Evolutionary conservation across 345 rosid genomes (phyloP), one percentile per base, ranked within the genome.

Genomic region (Mercurialis annua): DNA sequence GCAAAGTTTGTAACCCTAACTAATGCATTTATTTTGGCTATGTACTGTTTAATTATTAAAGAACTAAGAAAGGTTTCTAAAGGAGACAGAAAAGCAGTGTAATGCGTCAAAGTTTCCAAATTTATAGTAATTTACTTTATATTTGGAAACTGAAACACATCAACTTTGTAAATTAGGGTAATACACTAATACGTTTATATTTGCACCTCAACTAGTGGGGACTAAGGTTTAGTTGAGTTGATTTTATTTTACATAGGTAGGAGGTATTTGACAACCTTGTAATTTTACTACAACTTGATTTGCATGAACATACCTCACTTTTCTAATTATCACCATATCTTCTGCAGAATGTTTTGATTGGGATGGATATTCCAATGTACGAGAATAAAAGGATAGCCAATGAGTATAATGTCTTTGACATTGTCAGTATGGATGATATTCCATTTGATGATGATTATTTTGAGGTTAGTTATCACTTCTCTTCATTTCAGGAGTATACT

Each of bases 301-400:
- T 60, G 36, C 42, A 33, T 55, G 63, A 54, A 23, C 34, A 40
- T 30, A 34, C 57, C 29, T 48, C 40, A 61, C 48, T 14, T 59
- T 27, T 64, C 31, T 59, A 11, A 48, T 64, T 48, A 21, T 29
- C n/a, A 47, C 72, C 38, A 26, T 54, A 47, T 65, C 63, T 46
- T 72, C 55, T 77, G 65, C 87, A 93, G 97, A 90, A 86, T 81
- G 94, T 78, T 61, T 80, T 83, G 74, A 81, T 93, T 52, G 98
- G 94, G 66, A 90, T 89, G 86, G 91, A 87, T 81, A 82, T 87
- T 50, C 84, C 85, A 10, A 66, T 77, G 38, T 86, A 84, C 53
- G 85, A 84, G 72, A 84, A 83, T 75, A 52, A 74, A 69, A 73
- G 76, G 78, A 70, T 77, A 64, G 80, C 72, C 59, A 84, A 70